Evolutionary conservation across 2,329 filamentous ascomycete genomes (phyloP), one percentile per base, ranked within the genome.

Genomic region (Aspergillus sp.): DNA sequence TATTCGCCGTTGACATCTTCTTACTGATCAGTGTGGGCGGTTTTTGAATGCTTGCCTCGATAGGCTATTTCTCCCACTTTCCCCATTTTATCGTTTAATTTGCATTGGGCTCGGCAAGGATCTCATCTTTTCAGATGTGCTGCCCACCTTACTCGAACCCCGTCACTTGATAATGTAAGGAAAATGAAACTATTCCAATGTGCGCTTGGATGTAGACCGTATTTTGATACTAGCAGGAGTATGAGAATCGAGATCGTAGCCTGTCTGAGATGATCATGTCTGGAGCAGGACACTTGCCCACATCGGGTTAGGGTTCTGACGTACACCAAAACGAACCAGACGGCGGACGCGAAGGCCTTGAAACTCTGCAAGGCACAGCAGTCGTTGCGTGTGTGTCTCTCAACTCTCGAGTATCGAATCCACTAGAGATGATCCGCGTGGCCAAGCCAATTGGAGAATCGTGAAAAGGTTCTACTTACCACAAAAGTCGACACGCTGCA

Each of bases 31-130:
- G 23, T 46, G 22, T 30, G 28, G 47, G 51, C 48, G 59, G 38
- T 47, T 54, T 34, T 38, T 52, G 56, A 46, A 59, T 57, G 50
- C 64, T 70, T 64, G 70, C 66, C 65, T 68, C 66, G 52, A 66
- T 56, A 52, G 41, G 13, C 54, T 49, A 30, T 49, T 43, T 17
- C 13, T 7, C 50, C 50, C 46, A 47, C 55, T 58, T 56, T 28
- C 41, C 34, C 30, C 30, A n/a, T 58, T 53, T 43, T 43, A 64
- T 47, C 57, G 38, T 57, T 52, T 47, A 25, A 54, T 19, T 53
- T 38, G 48, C 48, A 51, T 38, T 50, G 54, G 28, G 28, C 34
- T 41, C 31, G 11, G 59, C 54, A 38, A 54, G 50, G 54, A 43
- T 50, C 54, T 48, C 31, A 38, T 34, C 23, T 47, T 15, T 15